Percentiles rank a stretch among this genome's conserved stretches.
phyloP scores from a whole-genome alignment of 805 yeast species.

The Ascoidea asiatica region DNA sequence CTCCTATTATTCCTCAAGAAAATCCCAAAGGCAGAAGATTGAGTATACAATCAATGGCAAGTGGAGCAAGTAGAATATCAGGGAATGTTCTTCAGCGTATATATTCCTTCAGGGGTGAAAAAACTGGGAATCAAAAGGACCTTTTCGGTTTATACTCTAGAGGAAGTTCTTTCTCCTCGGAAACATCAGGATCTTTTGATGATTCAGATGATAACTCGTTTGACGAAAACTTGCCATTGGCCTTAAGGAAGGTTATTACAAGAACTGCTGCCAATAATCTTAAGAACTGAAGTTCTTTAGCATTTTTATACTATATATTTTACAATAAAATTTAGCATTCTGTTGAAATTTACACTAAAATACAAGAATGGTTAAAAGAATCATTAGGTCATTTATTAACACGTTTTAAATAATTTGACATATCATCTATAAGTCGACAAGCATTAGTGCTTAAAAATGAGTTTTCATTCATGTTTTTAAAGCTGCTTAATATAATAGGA shows the following conservation, averaged over 20 bases:
- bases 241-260: constrained; percentile 22
- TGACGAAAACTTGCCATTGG: constrained; percentile 23
- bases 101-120: neutral
- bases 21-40: neutral
- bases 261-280: constrained; percentile 9
- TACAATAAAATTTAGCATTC: no score
- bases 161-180: neutral
- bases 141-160: neutral
- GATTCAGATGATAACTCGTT: constrained; percentile 7
- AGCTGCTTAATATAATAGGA: no score
- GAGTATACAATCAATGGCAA: neutral
- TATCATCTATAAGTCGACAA: no score
- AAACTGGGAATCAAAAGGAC: neutral
- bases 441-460: no score
- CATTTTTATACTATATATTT: no score
- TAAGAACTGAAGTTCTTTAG: no score
- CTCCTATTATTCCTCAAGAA: no score
- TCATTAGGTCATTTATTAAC: no score
- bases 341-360: no score
- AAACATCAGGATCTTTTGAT: constrained; percentile 2
- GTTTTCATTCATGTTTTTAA: no score
- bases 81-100: neutral
- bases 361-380: no score
- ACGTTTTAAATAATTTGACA: no score
- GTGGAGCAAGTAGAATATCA: neutral